A percentile compares a stretch with the other conserved stretches of the same genome.
These are phyloP conservation scores for Lepraria neglecta DNA, from an alignment of 495 filamentous ascomycete species.

Conservation along the genomic window DNA sequence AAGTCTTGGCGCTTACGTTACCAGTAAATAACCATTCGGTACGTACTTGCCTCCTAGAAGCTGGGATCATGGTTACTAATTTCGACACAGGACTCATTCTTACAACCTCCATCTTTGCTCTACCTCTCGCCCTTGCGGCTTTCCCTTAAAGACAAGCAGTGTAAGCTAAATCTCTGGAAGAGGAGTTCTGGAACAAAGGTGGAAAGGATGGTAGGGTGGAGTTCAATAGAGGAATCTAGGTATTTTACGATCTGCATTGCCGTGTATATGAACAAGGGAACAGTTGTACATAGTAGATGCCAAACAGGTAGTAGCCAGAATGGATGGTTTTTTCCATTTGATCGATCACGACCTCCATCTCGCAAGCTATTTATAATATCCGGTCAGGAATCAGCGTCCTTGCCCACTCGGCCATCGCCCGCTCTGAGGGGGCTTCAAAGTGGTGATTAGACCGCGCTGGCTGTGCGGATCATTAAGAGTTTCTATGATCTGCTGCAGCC, in stretches of 20 bases:
- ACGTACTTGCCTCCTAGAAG: neutral
- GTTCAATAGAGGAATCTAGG: constrained; percentile 77
- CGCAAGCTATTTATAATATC: no score
- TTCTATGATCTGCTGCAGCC: no score
- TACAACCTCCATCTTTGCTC: constrained; percentile 70
- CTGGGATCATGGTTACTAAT: neutral
- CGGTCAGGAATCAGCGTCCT: no score
- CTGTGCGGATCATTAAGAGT: no score
- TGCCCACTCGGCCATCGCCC: no score
- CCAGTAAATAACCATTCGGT: no score
- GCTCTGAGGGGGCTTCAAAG: no score
- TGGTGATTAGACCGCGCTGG: no score
- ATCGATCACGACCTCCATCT: no score
- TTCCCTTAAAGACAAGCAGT: constrained; percentile 88
- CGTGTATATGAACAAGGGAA: neutral
- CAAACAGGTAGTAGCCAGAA: no score
- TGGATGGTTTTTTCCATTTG: no score
- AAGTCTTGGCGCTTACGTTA: no score
- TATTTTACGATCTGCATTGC: neutral
- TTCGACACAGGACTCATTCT: constrained; percentile 56
- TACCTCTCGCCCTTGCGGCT: constrained; percentile 79
- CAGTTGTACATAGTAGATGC: neutral
- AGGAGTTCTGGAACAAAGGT: constrained; percentile 73
- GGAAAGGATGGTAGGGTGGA: constrained; percentile 70
- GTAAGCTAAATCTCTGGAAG: constrained; percentile 62